These are phyloP conservation scores for Lonicera japonica DNA, from an alignment of 129 eudicot species.

Conservation along the genomic window DNA sequence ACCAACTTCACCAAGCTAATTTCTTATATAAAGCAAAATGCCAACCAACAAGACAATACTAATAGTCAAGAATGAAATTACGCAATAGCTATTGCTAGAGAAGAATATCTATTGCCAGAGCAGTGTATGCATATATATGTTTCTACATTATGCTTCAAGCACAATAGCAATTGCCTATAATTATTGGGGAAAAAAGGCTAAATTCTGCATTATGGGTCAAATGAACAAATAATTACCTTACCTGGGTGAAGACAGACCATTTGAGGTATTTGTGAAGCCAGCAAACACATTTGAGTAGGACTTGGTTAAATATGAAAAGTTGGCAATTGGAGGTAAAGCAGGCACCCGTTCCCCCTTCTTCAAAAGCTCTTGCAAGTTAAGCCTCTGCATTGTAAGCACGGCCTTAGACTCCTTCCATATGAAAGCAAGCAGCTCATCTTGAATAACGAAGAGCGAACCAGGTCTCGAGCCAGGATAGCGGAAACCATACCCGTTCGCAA, in stretches of 20 bases:
- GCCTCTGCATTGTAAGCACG: slow-evolving; percentile 73
- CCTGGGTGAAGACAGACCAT: slow-evolving; percentile 58
- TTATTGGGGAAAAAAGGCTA: no score
- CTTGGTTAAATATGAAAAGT: slow-evolving; percentile 80
- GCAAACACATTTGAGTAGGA: slow-evolving; percentile 88
- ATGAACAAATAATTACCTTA: not conserved
- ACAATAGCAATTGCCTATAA: no score
- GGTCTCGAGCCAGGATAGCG: slow-evolving; percentile 96
- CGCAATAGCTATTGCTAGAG: no score
- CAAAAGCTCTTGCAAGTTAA: slow-evolving; percentile 65
- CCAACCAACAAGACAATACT: no score
- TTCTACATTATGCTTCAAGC: no score
- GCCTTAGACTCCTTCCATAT: slow-evolving; percentile 83
- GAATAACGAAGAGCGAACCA: slow-evolving; percentile 68
- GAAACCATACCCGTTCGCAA: slow-evolving; percentile 90
- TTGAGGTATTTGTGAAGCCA: slow-evolving; percentile 63
- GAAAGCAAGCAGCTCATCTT: slow-evolving; percentile 71
- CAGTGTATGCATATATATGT: no score
- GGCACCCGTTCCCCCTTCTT: slow-evolving; percentile 84
- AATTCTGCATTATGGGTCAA: no score
- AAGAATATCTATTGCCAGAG: no score
- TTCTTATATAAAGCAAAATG: no score
- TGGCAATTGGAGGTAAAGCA: slow-evolving; percentile 74
- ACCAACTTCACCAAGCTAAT: no score
- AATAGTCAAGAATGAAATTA: no score